Base-by-base conservation (phyloP, 768 basidiomycete genomes). In the Boletus pseudo-olivaceus region DNA sequence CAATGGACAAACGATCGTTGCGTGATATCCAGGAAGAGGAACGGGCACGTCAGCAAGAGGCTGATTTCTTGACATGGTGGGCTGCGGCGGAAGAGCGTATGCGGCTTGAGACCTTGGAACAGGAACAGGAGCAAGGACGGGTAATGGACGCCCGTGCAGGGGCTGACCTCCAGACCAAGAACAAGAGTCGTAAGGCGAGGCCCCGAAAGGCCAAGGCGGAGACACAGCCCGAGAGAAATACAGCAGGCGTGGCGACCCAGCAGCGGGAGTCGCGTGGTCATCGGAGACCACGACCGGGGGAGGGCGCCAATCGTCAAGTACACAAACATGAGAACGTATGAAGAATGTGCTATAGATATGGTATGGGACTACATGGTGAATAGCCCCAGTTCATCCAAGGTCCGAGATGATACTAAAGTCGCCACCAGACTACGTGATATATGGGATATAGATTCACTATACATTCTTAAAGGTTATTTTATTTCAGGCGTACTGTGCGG, bases 61-160 rank as follows among this genome's bases (percentile, higher is more conserved):
- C 75, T 4, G 89, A 90, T 55, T 98, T 97, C 66, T 68, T 95
- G 68, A 80, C 75, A 61, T 97, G 94, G 94, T 97, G 93, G 92
- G 75, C 82, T 1, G 84, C 78, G 7, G 94, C 96, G 69, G 90
- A 93, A 68, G 83, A 81, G 62, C 76, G 88, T 15, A 67, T 90
- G n/a, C 77, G 72, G 58, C 58, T 73, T 33, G 85, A 88, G 67
- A 74, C 75, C 49, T 50, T 45, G 37, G 52, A 29, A 17, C 55
- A 48, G 32, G 56, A 46, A 17, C 48, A 34, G 27, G 33, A 1
- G n/a, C 38, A 5, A 7, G 42, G 0, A 4, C 51, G 43, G 30
- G 38, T 14, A 3, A 20, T 12, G 37, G 37, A n/a, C 5, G 33
- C 23, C 1, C 7, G 20, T 10, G 33, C 6, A n/a, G 39, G 20